Evolutionary conservation across 495 filamentous ascomycete species (phyloP).

Genomic region (Trichoderma orchidacearum): DNA sequence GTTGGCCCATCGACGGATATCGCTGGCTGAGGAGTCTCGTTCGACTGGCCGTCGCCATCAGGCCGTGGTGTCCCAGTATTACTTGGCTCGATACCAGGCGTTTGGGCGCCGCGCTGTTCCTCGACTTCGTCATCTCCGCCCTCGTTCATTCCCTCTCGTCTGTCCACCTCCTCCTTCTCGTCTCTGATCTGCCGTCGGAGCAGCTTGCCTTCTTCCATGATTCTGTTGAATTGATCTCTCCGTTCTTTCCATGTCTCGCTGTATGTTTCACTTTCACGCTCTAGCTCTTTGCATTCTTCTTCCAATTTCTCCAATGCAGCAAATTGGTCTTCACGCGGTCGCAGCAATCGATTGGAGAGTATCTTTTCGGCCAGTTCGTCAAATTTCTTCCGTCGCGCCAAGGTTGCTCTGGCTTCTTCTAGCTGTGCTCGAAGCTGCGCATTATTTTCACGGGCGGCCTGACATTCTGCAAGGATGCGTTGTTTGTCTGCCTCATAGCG

Average conservation of each 20-base stretch:
- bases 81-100: slow-evolving; percentile 25
- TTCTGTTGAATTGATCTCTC: slow-evolving; percentile 73
- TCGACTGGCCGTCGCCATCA: slow-evolving; percentile 21
- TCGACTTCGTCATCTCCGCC: slow-evolving; percentile 49
- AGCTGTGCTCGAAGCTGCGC: slow-evolving; percentile 54
- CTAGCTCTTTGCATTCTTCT: slow-evolving; percentile 76
- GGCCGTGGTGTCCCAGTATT: slow-evolving; percentile 23
- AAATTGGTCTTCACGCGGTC: slow-evolving; percentile 71
- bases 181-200: slow-evolving; percentile 77
- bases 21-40: slow-evolving; percentile 32
- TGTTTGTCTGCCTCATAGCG: slow-evolving; percentile 72
- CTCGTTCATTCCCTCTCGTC: slow-evolving; percentile 69
- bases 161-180: slow-evolving; percentile 79
- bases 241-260: slow-evolving; percentile 74
- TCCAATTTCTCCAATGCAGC: slow-evolving; percentile 65
- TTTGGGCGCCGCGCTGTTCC: slow-evolving; percentile 16
- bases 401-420: slow-evolving; percentile 56
- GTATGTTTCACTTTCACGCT: slow-evolving; percentile 72
- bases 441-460: slow-evolving; percentile 66
- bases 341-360: slow-evolving; percentile 63
- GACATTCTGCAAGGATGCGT: slow-evolving; percentile 59
- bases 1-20: slow-evolving; percentile 45
- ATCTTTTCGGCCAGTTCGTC: slow-evolving; percentile 81
- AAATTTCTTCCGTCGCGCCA: slow-evolving; percentile 73
- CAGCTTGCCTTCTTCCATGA: slow-evolving; percentile 83